Evolutionary conservation across 148 eudicot genomes (phyloP).

Genomic region (Vaccinium vitisidaea): DNA sequence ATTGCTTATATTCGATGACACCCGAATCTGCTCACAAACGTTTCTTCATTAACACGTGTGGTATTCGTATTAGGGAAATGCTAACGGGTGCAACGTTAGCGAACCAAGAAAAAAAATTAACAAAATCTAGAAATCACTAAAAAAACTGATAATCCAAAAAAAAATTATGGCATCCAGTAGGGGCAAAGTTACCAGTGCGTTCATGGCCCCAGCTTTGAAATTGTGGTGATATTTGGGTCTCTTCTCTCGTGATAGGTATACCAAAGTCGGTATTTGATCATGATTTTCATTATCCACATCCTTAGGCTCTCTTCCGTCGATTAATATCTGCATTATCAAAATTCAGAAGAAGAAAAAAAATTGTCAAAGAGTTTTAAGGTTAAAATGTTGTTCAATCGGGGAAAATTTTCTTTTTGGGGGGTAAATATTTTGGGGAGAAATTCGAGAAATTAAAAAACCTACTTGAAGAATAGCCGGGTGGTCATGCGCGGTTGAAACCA

Average conservation of each 20-base stretch:
- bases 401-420: no score
- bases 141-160: no score
- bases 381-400: no score
- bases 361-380: no score
- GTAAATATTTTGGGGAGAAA: no score
- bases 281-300: not conserved
- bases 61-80: no score
- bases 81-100: no score
- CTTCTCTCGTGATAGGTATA: slow-evolving; percentile 21
- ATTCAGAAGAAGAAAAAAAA: not conserved
- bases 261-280: slow-evolving; percentile 13
- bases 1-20: slow-evolving; percentile 19
- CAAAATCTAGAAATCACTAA: no score
- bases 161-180: no score
- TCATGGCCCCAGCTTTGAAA: slow-evolving; percentile 21
- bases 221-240: slow-evolving; percentile 18
- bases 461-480: slow-evolving; percentile 31
- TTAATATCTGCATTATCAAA: slow-evolving; percentile 1
- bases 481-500: slow-evolving; percentile 1
- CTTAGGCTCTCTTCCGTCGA: slow-evolving; percentile 11
- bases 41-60: not conserved
- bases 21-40: slow-evolving; percentile 1
- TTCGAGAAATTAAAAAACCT: not conserved
- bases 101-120: no score
- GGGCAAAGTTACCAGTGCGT: slow-evolving; percentile 5